Conservation (phyloP, 176 grass and related monocot species). For the Rhynchospora breviuscula region DNA sequence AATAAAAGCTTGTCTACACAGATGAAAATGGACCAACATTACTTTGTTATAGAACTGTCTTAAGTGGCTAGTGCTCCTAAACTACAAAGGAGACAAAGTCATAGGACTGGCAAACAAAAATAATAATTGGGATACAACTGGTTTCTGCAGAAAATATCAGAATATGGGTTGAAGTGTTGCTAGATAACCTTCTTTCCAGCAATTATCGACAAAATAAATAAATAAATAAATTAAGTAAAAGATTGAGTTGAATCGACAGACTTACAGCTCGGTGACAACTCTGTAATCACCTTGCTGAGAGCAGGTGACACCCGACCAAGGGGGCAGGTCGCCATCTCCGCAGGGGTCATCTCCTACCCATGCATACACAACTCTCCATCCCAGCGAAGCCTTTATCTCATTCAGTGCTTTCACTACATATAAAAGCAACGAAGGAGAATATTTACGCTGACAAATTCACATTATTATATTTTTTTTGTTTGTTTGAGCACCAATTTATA, state of each 20-base stretch:
- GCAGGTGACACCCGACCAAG: conserved; percentile 97
- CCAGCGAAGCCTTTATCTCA: conserved; percentile 89
- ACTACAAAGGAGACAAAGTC: neutral
- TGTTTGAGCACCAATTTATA: neutral
- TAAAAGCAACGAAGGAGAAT: conserved; percentile 7
- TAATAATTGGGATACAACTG: neutral
- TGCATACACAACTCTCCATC: conserved; percentile 97
- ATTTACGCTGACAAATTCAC: neutral
- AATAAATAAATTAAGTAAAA: conserved; percentile 14
- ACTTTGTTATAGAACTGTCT: neutral
- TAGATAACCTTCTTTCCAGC: neutral
- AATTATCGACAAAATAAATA: neutral
- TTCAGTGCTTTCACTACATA: conserved; percentile 97
- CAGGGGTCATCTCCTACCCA: conserved; percentile 98
- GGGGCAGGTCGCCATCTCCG: conserved; percentile 77
- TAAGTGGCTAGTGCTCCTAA: neutral
- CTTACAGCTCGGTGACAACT: conserved; percentile 95
- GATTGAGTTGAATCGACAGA: neutral
- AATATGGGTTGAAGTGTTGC: neutral
- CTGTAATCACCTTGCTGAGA: conserved; percentile 93
- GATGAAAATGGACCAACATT: neutral
- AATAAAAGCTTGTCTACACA: neutral
- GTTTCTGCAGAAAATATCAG: neutral
- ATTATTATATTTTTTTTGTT: neutral
- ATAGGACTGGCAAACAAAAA: neutral